These are phyloP conservation scores for Kazachstania kunashirensis DNA, from an alignment of 805 yeast genomes.

Conservation along the genomic window DNA sequence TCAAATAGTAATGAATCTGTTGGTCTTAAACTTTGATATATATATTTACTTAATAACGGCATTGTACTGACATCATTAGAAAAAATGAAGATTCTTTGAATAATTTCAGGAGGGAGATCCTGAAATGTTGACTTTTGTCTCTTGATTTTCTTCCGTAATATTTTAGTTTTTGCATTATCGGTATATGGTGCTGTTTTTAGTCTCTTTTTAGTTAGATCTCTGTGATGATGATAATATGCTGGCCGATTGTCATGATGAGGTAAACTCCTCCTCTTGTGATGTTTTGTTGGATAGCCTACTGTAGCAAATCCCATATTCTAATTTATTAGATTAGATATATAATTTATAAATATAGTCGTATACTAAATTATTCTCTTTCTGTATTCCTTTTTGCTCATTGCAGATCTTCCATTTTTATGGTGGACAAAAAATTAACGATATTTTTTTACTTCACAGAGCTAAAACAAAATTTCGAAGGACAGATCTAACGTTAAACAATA, in stretches of 20 bases:
- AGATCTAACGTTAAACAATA: too few relatives aligned
- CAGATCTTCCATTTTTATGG: too few relatives aligned
- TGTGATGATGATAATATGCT: slow-evolving; percentile 5
- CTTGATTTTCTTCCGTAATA: neutral
- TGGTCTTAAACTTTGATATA: slow-evolving; percentile 13
- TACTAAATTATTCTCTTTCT: too few relatives aligned
- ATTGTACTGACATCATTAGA: slow-evolving; percentile 1
- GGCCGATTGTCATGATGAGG: slow-evolving; percentile 3
- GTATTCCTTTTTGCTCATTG: too few relatives aligned
- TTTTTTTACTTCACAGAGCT: too few relatives aligned
- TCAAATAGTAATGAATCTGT: slow-evolving; percentile 4
- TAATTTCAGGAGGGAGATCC: slow-evolving; percentile 11
- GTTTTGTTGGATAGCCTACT: slow-evolving; percentile 15
- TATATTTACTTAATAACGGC: slow-evolving; percentile 11
- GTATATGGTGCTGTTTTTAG: neutral
- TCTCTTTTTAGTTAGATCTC: neutral
- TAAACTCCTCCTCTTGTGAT: slow-evolving; percentile 11
- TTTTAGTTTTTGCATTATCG: neutral
- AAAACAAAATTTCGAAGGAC: too few relatives aligned
- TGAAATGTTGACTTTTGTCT: neutral
- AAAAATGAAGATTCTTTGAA: slow-evolving; percentile 10
- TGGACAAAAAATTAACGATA: too few relatives aligned
- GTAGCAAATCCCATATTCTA: slow-evolving; percentile 15
- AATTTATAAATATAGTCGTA: too few relatives aligned
- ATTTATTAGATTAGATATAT: too few relatives aligned